Percentiles rank a stretch among this genome's conserved stretches.
Evolutionary conservation across 2,329 filamentous ascomycete genomes (phyloP).

Genomic region (Lasiodiplodia theobromae): DNA sequence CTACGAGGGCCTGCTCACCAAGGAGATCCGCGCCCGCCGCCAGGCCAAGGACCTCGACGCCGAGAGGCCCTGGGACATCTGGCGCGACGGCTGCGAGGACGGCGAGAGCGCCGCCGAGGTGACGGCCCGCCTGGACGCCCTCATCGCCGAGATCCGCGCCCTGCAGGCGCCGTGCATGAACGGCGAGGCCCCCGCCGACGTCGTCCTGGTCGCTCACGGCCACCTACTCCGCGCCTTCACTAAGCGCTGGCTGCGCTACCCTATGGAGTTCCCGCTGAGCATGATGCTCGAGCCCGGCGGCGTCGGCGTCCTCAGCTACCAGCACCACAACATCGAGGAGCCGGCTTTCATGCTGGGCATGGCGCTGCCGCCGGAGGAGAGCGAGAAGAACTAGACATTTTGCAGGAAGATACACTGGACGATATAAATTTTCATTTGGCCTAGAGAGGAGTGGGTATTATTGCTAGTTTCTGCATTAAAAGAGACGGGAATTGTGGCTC

Average conservation of each 20-base stretch:
- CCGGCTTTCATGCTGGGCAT: constrained; percentile 66
- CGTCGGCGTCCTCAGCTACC: constrained; percentile 82
- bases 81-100: constrained; percentile 84
- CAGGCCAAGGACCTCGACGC: constrained; percentile 63
- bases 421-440: not conserved
- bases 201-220: constrained; percentile 83
- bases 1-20: constrained; percentile 81
- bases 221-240: constrained; percentile 85
- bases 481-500: not conserved
- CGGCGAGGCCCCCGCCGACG: constrained; percentile 62
- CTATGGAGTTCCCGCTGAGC: constrained; percentile 71
- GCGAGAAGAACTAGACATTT: not conserved
- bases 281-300: constrained; percentile 85
- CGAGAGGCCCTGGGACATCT: constrained; percentile 78
- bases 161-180: constrained; percentile 60
- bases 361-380: constrained; percentile 20
- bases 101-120: constrained; percentile 82
- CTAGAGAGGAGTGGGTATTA: constrained; percentile 1
- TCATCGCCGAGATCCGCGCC: constrained; percentile 75
- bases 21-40: constrained; percentile 68
- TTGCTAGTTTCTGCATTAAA: not conserved
- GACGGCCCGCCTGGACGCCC: constrained; percentile 70
- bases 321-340: constrained; percentile 79
- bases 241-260: constrained; percentile 79
- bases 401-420: not conserved